phyloP scores from a whole-genome alignment of 306 rosid genomes.

The Gleditsia sinensis region DNA sequence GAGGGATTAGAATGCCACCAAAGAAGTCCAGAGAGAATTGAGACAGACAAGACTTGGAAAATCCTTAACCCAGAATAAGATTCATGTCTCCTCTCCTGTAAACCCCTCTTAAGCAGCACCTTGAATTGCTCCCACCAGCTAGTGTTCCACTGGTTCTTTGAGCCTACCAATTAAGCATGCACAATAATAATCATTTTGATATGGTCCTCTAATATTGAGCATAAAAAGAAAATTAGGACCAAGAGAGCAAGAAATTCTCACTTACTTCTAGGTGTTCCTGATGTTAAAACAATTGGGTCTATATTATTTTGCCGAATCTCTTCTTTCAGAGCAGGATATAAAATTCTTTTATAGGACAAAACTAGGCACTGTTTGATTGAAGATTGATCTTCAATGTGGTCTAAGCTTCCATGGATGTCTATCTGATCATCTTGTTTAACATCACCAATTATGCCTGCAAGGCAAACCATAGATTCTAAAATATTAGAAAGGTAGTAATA shows the following conservation, averaged over 20 bases:
- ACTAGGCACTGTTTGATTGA: conserved; percentile 69
- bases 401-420: conserved; percentile 47
- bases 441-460: conserved; percentile 77
- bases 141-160: conserved; percentile 64
- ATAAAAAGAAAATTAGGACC: background rate
- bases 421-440: conserved; percentile 58
- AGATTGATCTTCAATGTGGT: conserved; percentile 65
- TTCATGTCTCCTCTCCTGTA: conserved; percentile 83
- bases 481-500: background rate
- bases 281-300: conserved; percentile 27
- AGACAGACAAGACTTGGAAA: conserved; percentile 86
- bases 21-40: conserved; percentile 78
- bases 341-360: conserved; percentile 63
- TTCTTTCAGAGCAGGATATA: conserved; percentile 70
- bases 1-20: conserved; percentile 90
- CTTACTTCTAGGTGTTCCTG: conserved; percentile 61
- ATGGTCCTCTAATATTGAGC: background rate
- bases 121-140: conserved; percentile 85
- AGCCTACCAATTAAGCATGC: conserved; percentile 37
- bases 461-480: conserved; percentile 25
- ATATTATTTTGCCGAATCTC: conserved; percentile 53
- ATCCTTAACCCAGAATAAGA: conserved; percentile 84
- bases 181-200: conserved; percentile 9
- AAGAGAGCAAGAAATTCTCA: conserved; percentile 12
- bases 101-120: conserved; percentile 79